A percentile compares a stretch with the other conserved stretches of the same genome.
phyloP scores from a whole-genome alignment of 2,329 filamentous ascomycete species.

The Lomentospora prolificans region DNA sequence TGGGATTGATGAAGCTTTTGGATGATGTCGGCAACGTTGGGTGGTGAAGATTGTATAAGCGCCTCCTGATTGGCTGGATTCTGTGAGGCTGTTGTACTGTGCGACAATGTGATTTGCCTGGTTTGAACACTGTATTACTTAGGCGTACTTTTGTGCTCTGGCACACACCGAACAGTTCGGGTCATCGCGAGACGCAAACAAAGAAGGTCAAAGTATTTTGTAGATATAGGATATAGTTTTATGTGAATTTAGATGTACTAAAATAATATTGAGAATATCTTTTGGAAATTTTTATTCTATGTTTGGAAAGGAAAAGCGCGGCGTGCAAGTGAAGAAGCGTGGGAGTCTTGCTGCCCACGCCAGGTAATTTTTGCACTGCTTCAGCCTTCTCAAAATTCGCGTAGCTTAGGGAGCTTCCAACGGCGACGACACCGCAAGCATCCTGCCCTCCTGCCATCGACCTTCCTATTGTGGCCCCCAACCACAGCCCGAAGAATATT shows the following conservation, averaged over 20 bases:
- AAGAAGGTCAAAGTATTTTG: no score
- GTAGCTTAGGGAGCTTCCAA: background rate
- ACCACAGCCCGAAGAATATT: background rate
- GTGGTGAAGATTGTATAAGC: background rate
- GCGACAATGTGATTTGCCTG: background rate
- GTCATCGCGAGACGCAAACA: no score
- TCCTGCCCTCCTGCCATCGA: background rate
- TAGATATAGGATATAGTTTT: no score
- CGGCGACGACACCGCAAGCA: background rate
- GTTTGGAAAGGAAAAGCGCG: no score
- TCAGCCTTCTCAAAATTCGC: background rate
- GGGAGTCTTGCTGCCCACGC: background rate
- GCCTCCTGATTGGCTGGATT: background rate
- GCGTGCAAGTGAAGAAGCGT: background rate
- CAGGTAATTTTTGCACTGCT: background rate
- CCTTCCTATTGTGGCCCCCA: background rate
- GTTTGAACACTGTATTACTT: background rate
- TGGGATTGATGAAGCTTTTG: slow-evolving; percentile 1
- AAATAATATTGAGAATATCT: no score
- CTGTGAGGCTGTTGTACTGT: background rate
- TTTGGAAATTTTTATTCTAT: no score
- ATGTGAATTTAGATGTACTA: no score
- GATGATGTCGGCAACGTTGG: slow-evolving; percentile 4
- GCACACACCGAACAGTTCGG: no score
- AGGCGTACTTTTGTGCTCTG: background rate